Percentiles rank a stretch among this genome's conserved stretches.
These are phyloP conservation scores for Veloporphyrellus conicus DNA, from an alignment of 1,284 basidiomycete genomes.

Conservation along the genomic window DNA sequence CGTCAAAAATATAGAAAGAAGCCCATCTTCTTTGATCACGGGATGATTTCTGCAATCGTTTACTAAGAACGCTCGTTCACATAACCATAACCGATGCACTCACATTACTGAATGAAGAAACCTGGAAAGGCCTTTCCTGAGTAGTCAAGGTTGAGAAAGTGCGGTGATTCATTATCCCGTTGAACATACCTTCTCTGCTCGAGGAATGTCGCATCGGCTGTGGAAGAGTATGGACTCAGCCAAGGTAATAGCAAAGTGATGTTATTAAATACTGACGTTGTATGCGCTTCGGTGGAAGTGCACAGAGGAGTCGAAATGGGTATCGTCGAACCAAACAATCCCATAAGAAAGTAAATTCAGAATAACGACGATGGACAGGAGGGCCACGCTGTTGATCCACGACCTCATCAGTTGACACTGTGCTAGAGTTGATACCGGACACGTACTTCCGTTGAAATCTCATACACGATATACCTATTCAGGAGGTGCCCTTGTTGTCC, in stretches of 20 bases:
- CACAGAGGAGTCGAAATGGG: constrained; percentile 88
- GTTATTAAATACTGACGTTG: constrained; percentile 57
- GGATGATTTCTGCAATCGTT: constrained; percentile 72
- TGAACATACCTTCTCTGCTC: constrained; percentile 72
- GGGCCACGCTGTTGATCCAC: constrained; percentile 47
- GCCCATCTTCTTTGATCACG: constrained; percentile 78
- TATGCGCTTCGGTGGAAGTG: constrained; percentile 85
- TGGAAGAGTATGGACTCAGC: constrained; percentile 7
- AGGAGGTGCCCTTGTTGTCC: constrained; percentile 87
- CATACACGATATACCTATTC: constrained; percentile 78
- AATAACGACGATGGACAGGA: constrained; percentile 75
- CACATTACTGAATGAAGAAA: constrained; percentile 78
- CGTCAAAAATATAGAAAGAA: constrained; percentile 76
- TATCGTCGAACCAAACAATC: constrained; percentile 76
- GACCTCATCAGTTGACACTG: constrained; percentile 8
- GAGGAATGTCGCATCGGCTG: constrained; percentile 82
- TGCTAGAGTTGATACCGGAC: not conserved
- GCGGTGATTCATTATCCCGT: not conserved
- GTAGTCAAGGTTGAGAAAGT: not conserved
- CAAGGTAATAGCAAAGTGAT: not conserved
- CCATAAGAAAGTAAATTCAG: constrained; percentile 87
- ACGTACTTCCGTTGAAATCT: constrained; percentile 74
- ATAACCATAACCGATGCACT: constrained; percentile 27
- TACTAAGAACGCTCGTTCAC: not conserved
- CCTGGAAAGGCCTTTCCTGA: constrained; percentile 75